Conservation (phyloP, 495 filamentous ascomycete genomes). For the Annulohypoxylon moriforme region DNA sequence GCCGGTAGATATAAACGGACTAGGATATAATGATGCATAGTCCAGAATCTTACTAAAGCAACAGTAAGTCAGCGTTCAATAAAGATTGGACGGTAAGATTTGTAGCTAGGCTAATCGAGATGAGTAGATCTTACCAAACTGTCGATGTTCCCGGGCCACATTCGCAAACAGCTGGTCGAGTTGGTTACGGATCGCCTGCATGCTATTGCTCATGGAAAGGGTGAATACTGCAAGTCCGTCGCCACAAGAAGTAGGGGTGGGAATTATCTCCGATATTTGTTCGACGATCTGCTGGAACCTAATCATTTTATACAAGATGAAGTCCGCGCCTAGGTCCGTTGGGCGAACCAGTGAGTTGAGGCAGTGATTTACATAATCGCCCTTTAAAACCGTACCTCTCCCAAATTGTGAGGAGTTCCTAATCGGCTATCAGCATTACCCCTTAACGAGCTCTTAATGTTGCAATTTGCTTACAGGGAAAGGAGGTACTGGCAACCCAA, state of each 20-base stretch:
- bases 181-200: constrained; percentile 39
- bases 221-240: constrained; percentile 17
- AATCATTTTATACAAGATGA: constrained; percentile 45
- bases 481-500: constrained; percentile 51
- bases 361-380: constrained; percentile 42
- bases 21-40: constrained; percentile 43
- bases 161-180: constrained; percentile 42
- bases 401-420: constrained; percentile 50
- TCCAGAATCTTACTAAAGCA: constrained; percentile 42
- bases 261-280: constrained; percentile 38
- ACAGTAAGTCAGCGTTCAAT: constrained; percentile 15
- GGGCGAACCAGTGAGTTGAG: constrained; percentile 39
- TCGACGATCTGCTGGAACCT: constrained; percentile 47
- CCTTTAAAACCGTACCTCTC: constrained; percentile 39
- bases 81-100: not conserved
- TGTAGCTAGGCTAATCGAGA: not conserved
- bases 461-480: constrained; percentile 41
- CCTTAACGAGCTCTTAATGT: not conserved
- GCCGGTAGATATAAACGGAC: constrained; percentile 50
- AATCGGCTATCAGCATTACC: constrained; percentile 9
- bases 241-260: constrained; percentile 7
- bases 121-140: constrained; percentile 33
- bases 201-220: constrained; percentile 34
- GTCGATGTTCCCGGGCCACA: constrained; percentile 39
- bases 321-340: constrained; percentile 43